A percentile compares a stretch with the other conserved stretches of the same genome.
These are phyloP conservation scores for Senna siamea DNA, from an alignment of 306 rosid genomes.

Conservation along the genomic window DNA sequence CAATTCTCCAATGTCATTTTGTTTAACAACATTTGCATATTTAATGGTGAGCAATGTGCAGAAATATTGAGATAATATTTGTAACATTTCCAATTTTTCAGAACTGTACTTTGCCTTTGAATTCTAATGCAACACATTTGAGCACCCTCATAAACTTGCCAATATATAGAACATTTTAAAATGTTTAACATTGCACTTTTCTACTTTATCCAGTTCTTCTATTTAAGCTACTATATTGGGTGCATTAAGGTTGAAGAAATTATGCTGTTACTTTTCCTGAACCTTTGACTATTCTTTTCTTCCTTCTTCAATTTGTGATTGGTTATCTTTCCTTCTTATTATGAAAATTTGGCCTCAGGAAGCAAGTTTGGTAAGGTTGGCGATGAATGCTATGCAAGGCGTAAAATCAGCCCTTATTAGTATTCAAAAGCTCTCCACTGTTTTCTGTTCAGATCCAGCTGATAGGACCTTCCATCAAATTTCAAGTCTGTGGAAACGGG, in stretches of 20 bases:
- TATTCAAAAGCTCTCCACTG: constrained; percentile 58
- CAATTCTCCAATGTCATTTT: background rate
- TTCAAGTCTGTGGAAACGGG: constrained; percentile 75
- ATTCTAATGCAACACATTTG: background rate
- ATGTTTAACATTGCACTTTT: background rate
- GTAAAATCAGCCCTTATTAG: constrained; percentile 67
- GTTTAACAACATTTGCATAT: background rate
- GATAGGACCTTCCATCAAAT: constrained; percentile 71
- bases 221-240: background rate
- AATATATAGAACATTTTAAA: background rate
- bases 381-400: constrained; percentile 78
- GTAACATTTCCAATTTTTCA: background rate
- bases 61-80: background rate
- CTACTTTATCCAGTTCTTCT: background rate
- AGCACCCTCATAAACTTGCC: constrained; percentile 3
- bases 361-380: constrained; percentile 79
- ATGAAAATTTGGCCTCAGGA: constrained; percentile 56
- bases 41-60: background rate
- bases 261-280: background rate
- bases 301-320: background rate
- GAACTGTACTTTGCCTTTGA: background rate
- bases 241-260: background rate
- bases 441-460: constrained; percentile 67
- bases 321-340: constrained; percentile 4
- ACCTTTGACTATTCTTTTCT: background rate